Percentiles rank a stretch among this genome's conserved stretches.
phyloP scores from a whole-genome alignment of 441 rosid genomes.

The Corymbia citriodora region DNA sequence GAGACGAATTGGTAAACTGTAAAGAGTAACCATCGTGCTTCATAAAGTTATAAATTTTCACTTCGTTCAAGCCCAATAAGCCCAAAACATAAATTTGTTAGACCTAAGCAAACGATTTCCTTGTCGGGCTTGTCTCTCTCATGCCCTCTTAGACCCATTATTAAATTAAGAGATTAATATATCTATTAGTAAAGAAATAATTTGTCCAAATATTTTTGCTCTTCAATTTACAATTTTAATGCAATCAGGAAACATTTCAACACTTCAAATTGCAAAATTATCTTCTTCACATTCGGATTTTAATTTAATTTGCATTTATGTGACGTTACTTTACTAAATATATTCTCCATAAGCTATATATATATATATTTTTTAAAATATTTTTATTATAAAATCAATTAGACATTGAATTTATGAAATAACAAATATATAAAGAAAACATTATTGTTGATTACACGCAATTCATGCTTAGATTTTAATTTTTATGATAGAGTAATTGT shows the following conservation, averaged over 20 bases:
- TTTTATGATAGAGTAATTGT: too few species aligned
- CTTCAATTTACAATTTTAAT: neutral
- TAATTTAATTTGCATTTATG: neutral
- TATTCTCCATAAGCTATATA: neutral
- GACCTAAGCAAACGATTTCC: neutral
- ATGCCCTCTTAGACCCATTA: neutral
- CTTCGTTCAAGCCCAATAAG: neutral
- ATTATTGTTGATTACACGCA: neutral
- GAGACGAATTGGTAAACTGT: neutral
- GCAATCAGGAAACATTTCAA: neutral
- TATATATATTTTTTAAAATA: neutral
- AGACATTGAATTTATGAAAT: neutral
- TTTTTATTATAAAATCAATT: neutral
- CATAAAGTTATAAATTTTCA: neutral
- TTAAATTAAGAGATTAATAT: neutral
- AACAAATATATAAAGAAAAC: neutral
- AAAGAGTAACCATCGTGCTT: neutral
- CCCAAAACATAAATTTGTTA: neutral
- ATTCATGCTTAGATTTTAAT: too few species aligned
- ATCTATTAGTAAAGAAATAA: neutral
- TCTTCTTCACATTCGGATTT: neutral
- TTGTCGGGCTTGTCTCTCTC: neutral
- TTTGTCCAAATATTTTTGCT: neutral
- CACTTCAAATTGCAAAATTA: neutral
- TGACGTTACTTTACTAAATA: neutral